Base-by-base conservation (phyloP, 1,284 basidiomycete species). In the Mycena citricolor region DNA sequence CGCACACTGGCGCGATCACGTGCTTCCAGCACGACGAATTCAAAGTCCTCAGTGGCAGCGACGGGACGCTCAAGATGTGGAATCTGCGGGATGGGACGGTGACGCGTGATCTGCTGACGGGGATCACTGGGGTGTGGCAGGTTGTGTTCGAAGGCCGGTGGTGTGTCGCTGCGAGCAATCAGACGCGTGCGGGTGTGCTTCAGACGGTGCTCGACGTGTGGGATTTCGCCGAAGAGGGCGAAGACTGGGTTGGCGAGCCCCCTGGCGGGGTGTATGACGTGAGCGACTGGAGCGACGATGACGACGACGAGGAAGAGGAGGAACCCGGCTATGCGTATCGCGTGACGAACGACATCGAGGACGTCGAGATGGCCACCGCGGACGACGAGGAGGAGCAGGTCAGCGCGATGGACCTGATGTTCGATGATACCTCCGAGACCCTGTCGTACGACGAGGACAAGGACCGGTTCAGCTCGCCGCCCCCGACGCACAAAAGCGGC, bases 11-110 rank as follows among this genome's bases (percentile, higher is more conserved):
- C 17, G 93, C 94, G 10, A 97, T 97, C 57, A 97, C 94, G 6
- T 97, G 94, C 66, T 97, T 97, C 78, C 90, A 94, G 66, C 94
- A 97, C 58, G 94, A 97, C 61, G 94, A 97, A 61, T 90, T 90
- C 73, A 95, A 95, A 63, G 90, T 97, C 38, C 76, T 97, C 32
- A 90, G 86, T 55, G 94, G 94, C 6, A 90, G 86, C 8, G 94
- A 97, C 58, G 94, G 94, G n/a, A 92, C 90, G 31, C 73, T 97
- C 54, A 97, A 97, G 73, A 88, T 97, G 79, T 97, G 94, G 94
- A 89, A 97, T 62, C 79, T 94, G 48, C 73, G 83, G 34, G 88
- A 92, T 46, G 93, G 94, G 20, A 76, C 76, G 0, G 83, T 90
- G 40, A 82, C 91, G 14, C 77, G 90, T 30, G 94, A 97, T 64